Conservation (phyloP, 2,329 filamentous ascomycete species). For the Sclerotinia spermophila region DNA sequence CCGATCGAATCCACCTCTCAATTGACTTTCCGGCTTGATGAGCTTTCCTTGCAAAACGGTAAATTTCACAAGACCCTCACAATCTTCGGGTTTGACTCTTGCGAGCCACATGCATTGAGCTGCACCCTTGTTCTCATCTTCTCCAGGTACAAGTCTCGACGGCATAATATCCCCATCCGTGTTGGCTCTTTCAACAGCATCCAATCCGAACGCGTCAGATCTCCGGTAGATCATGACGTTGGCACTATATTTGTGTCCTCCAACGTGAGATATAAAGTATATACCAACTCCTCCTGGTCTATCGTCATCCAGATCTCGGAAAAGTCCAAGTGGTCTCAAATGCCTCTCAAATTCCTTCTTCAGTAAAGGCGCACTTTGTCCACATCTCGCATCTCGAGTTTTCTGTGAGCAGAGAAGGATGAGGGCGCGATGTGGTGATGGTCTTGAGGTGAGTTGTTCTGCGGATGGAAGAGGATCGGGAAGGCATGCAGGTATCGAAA, state of each 20-base stretch:
- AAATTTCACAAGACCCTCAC: slow-evolving; percentile 85
- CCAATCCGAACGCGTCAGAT: slow-evolving; percentile 37
- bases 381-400: slow-evolving; percentile 92
- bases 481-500: slow-evolving; percentile 40
- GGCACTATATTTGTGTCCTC: slow-evolving; percentile 93
- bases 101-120: slow-evolving; percentile 93
- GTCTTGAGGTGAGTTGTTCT: slow-evolving; percentile 51
- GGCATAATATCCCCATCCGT: slow-evolving; percentile 34
- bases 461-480: slow-evolving; percentile 35
- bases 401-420: slow-evolving; percentile 92
- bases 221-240: slow-evolving; percentile 88
- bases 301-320: slow-evolving; percentile 83
- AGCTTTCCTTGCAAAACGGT: slow-evolving; percentile 92
- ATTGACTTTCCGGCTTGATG: slow-evolving; percentile 79
- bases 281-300: slow-evolving; percentile 89
- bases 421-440: slow-evolving; percentile 78
- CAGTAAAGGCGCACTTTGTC: slow-evolving; percentile 88
- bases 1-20: slow-evolving; percentile 88
- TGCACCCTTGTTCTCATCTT: slow-evolving; percentile 52
- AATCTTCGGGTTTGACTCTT: slow-evolving; percentile 79
- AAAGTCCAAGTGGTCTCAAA: slow-evolving; percentile 77
- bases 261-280: slow-evolving; percentile 95
- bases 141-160: slow-evolving; percentile 30
- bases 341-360: slow-evolving; percentile 85
- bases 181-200: slow-evolving; percentile 35